Conservation (phyloP, 139 green algal species). For the Chlorella vulgaris region DNA sequence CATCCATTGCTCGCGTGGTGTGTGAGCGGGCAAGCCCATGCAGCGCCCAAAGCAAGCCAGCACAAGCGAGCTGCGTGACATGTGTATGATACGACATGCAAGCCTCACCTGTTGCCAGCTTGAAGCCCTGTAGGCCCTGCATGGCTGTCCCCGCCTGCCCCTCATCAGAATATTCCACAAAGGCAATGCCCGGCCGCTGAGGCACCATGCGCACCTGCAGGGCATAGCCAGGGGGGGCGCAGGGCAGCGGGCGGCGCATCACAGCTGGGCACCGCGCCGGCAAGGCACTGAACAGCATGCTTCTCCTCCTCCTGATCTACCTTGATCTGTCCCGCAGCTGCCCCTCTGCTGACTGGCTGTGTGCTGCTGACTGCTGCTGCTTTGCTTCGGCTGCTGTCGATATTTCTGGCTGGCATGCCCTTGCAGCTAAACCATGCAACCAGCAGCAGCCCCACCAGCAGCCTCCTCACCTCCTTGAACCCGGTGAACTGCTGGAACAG, state of each 20-base stretch:
- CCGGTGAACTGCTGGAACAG: conserved; percentile 96
- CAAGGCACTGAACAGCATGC: neutral
- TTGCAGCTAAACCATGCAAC: too few relatives aligned
- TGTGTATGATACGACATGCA: too few relatives aligned
- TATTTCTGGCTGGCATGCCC: too few relatives aligned
- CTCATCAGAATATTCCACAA: conserved; percentile 95
- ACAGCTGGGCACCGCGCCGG: too few relatives aligned
- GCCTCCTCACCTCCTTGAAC: conserved; percentile 82
- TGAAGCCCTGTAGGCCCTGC: conserved; percentile 91
- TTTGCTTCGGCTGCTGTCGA: too few relatives aligned
- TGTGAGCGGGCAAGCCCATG: neutral
- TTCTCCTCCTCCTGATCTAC: too few relatives aligned
- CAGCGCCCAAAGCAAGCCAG: neutral
- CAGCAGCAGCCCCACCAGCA: neutral
- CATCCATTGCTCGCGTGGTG: neutral
- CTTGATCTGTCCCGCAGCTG: too few relatives aligned
- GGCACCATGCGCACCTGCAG: conserved; percentile 92
- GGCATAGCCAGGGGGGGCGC: neutral
- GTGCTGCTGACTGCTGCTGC: too few relatives aligned
- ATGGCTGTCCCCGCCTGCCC: conserved; percentile 75
- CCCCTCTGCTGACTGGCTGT: too few relatives aligned
- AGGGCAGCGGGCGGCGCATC: too few relatives aligned
- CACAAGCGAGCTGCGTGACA: too few relatives aligned
- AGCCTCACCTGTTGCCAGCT: conserved; percentile 83
- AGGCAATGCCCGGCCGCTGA: conserved; percentile 92